Evolutionary conservation across 1,284 basidiomycete genomes (phyloP), one percentile per base, ranked within the genome.

Genomic region (Ceratorhiza oryzae-sativae): DNA sequence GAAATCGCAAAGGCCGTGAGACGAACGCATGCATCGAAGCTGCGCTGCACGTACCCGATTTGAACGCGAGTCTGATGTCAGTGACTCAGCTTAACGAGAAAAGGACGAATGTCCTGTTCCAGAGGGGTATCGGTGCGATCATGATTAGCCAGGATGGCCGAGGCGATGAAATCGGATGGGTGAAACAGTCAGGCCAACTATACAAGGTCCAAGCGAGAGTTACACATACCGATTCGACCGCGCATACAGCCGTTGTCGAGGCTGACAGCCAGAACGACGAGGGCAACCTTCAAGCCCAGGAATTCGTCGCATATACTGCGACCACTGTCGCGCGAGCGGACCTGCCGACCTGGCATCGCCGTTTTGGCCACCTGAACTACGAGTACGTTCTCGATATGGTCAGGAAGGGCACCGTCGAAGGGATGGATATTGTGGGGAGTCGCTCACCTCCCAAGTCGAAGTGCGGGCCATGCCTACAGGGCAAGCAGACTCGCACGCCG

Each of bases 401-500:
- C 34, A 36, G 56, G 39, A 59, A 59, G 23, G 56, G 56, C 10
- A 32, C 56, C 23, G 56, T 25, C 13, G 32, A 59, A 10, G 56
- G 56, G 9, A 59, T 59, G 56, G 56, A 59, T 36, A 59, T 59
- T 13, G n/a, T 59, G 9, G 56, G 56, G 5, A 59, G 30, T 25
- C 56, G 56, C 56, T 39, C 39, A 59, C 56, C 56, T 36, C 56
- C 56, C 5, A 34, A n/a, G 9, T 6, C 32, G 55, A 27, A 12
- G 25, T 71, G 68, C 45, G 46, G 20, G 12, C 32, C 53, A 23
- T 71, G 68, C 30, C 36, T 71, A 3, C n/a, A 41, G 27, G 68
- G 68, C 68, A 71, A 71, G 48, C 68, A 71, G 30, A 73, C 67
- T 15, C 61, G 72, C 20, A 42, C 68, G n/a, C 59, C 56, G 23